These are phyloP conservation scores for Sporisorium scitamineum DNA, from an alignment of 1,284 basidiomycete genomes.

Conservation along the genomic window DNA sequence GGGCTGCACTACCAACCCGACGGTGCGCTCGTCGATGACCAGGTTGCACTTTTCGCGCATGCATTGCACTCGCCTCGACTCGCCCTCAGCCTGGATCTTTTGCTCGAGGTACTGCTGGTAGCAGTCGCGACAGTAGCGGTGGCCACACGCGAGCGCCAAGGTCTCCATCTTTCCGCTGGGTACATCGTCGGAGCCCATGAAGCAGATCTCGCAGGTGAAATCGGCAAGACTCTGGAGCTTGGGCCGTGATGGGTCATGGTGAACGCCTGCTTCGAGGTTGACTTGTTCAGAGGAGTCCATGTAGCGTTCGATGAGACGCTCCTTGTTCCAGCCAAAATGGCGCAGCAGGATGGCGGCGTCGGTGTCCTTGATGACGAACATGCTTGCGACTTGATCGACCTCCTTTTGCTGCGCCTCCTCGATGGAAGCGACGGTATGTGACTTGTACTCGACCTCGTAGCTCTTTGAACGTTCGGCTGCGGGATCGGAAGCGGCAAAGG, in stretches of 20 bases:
- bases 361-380: conserved; percentile 64
- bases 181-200: conserved; percentile 55
- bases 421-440: conserved; percentile 51
- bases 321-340: conserved; percentile 93
- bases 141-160: conserved; percentile 63
- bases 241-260: conserved; percentile 55
- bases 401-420: conserved; percentile 61
- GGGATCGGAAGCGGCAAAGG: conserved; percentile 42
- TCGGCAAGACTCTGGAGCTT: conserved; percentile 44
- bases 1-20: conserved; percentile 63
- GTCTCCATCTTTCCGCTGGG: conserved; percentile 57
- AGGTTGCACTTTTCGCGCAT: conserved; percentile 91
- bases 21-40: conserved; percentile 73
- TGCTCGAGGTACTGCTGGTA: conserved; percentile 86
- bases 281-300: conserved; percentile 66
- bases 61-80: conserved; percentile 84
- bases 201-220: conserved; percentile 67
- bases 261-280: conserved; percentile 63
- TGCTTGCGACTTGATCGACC: conserved; percentile 64
- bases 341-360: conserved; percentile 83
- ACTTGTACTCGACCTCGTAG: conserved; percentile 65
- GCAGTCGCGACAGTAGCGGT: conserved; percentile 74
- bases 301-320: conserved; percentile 76
- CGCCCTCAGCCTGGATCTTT: conserved; percentile 91
- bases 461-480: conserved; percentile 55